These are phyloP conservation scores for Blastocystis sp. DNA, from an alignment of 352 stramenopile genomes.

Conservation along the genomic window DNA sequence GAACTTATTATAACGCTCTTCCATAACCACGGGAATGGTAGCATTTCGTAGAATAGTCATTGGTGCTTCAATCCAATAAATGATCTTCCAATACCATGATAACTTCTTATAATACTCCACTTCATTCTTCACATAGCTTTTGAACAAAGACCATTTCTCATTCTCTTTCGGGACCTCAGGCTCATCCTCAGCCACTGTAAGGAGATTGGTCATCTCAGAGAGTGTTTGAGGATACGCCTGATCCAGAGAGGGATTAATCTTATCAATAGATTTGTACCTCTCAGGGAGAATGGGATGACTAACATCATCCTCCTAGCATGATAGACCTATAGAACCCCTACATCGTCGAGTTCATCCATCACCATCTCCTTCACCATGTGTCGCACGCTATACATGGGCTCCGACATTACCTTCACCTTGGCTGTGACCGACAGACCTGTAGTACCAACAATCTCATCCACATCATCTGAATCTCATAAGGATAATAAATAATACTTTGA, in stretches of 20 bases:
- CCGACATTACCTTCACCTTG: constrained; percentile 59
- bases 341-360: constrained; percentile 48
- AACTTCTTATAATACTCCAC: constrained; percentile 40
- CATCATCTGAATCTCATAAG: background rate
- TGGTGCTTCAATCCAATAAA: constrained; percentile 69
- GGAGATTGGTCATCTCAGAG: background rate
- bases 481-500: background rate
- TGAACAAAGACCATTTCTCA: constrained; percentile 11
- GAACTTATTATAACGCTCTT: constrained; percentile 70
- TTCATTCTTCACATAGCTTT: background rate
- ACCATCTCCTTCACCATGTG: constrained; percentile 60
- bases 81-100: constrained; percentile 14
- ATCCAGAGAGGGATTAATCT: background rate
- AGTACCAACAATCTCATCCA: constrained; percentile 52
- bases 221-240: too few species aligned
- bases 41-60: constrained; percentile 69
- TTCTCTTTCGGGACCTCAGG: background rate
- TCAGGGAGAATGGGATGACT: constrained; percentile 13
- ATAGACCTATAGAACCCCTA: background rate
- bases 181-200: background rate
- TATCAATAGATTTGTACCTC: background rate
- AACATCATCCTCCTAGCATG: background rate
- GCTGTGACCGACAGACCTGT: constrained; percentile 53
- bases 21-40: constrained; percentile 75
- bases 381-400: constrained; percentile 39